phyloP scores from a whole-genome alignment of 352 stramenopile genomes.

The Phytophthora litchii region DNA sequence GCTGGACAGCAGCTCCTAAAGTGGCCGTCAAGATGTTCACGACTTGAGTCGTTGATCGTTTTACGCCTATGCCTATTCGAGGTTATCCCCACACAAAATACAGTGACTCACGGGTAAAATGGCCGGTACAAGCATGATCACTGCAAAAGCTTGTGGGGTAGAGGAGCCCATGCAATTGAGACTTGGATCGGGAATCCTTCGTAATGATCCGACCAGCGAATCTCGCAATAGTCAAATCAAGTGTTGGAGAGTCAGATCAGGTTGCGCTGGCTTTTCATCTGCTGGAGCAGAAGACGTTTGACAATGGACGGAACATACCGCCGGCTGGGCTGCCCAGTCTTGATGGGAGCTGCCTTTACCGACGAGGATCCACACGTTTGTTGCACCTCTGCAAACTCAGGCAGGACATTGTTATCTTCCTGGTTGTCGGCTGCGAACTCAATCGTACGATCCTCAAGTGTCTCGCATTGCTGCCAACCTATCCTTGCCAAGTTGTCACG shows the following conservation, averaged over 20 bases:
- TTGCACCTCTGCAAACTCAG: conserved; percentile 10
- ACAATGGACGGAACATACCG: conserved; percentile 12
- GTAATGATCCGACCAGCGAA: conserved; percentile 20
- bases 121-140: conserved; percentile 6
- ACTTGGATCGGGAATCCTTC: conserved; percentile 13
- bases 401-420: conserved; percentile 21
- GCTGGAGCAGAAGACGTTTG: conserved; percentile 20
- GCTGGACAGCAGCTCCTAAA: not conserved
- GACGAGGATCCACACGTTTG: not conserved
- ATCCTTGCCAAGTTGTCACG: conserved; percentile 10
- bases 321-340: conserved; percentile 11
- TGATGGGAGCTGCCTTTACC: conserved; percentile 27
- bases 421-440: conserved; percentile 9
- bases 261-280: conserved; percentile 17
- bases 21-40: conserved; percentile 19
- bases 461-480: conserved; percentile 1
- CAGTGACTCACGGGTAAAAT: conserved; percentile 18
- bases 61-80: conserved; percentile 14
- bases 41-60: conserved; percentile 24
- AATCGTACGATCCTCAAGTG: conserved; percentile 25
- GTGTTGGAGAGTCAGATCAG: conserved; percentile 23
- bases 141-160: conserved; percentile 10
- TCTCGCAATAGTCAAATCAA: conserved; percentile 17
- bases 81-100: conserved; percentile 7
- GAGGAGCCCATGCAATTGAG: conserved; percentile 26